Percentiles rank a stretch among this genome's conserved stretches.
phyloP scores from a whole-genome alignment of 257 asterid genomes.

The Fraxinus anomala region DNA sequence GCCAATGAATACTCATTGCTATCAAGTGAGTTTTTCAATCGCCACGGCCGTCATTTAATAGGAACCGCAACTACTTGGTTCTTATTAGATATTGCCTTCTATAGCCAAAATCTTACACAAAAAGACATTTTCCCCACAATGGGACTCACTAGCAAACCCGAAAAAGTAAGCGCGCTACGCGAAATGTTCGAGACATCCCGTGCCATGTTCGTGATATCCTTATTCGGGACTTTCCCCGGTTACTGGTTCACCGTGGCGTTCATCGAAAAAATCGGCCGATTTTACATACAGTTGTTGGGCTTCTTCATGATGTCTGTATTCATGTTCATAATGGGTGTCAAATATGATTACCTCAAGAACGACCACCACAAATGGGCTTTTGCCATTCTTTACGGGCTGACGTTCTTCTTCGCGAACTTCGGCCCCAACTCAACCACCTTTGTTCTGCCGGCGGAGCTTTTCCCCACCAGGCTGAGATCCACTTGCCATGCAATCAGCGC shows the following conservation, averaged over 20 bases:
- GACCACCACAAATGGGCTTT: constrained; percentile 38
- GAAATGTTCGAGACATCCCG: constrained; percentile 46
- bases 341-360: constrained; percentile 34
- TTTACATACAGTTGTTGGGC: constrained; percentile 38
- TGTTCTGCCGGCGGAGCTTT: constrained; percentile 49
- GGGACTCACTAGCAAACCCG: constrained; percentile 31
- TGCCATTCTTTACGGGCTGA: constrained; percentile 46
- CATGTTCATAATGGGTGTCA: constrained; percentile 38
- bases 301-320: constrained; percentile 47
- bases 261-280: constrained; percentile 42
- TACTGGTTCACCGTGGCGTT: constrained; percentile 43
- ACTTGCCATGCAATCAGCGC: constrained; percentile 51
- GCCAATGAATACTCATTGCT: constrained; percentile 33
- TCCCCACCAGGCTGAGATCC: constrained; percentile 42
- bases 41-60: constrained; percentile 36
- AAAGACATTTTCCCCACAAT: constrained; percentile 39
- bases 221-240: constrained; percentile 43
- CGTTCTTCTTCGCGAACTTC: constrained; percentile 50
- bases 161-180: constrained; percentile 27
- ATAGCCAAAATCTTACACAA: constrained; percentile 40
- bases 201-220: constrained; percentile 45
- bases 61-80: constrained; percentile 41
- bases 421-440: constrained; percentile 51
- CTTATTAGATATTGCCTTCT: constrained; percentile 33
- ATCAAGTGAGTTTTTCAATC: constrained; percentile 31